Conservation (phyloP, 345 rosid species). For the Lepidium sativum region DNA sequence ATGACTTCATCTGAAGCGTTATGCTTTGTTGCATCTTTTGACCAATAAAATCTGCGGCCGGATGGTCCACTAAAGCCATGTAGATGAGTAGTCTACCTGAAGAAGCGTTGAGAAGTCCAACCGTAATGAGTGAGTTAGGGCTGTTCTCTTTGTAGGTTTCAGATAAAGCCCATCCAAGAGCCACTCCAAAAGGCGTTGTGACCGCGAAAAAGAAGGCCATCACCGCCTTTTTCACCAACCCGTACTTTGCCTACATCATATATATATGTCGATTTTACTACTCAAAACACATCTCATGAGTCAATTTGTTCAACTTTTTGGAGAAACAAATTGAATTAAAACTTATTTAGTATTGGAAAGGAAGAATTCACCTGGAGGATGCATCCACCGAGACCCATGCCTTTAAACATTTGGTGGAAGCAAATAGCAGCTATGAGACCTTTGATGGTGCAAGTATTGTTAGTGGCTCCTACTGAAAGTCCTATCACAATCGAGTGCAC, state of each 20-base stretch:
- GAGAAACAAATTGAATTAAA: too few relatives aligned
- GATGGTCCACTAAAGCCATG: conserved; percentile 66
- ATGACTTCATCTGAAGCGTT: conserved; percentile 34
- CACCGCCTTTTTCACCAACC: conserved; percentile 12
- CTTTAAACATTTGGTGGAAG: conserved; percentile 76
- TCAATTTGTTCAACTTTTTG: too few relatives aligned
- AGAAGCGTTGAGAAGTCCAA: conserved; percentile 52
- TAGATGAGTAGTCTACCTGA: conserved; percentile 65
- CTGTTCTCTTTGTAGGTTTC: conserved; percentile 41
- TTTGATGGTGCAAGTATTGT: conserved; percentile 41
- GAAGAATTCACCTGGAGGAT: conserved; percentile 31
- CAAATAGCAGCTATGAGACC: conserved; percentile 54
- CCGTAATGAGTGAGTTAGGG: conserved; percentile 40
- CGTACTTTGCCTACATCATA: conserved; percentile 18
- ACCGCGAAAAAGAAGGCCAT: conserved; percentile 58
- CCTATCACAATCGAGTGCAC: conserved; percentile 67
- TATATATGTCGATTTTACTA: too few relatives aligned
- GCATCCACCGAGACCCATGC: conserved; percentile 71
- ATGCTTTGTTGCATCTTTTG: conserved; percentile 32
- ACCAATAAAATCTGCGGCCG: conserved; percentile 57
- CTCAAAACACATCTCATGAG: too few relatives aligned
- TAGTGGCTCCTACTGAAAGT: conserved; percentile 52
- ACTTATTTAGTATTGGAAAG: too few relatives aligned
- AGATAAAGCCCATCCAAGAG: conserved; percentile 40
- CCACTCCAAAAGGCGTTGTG: conserved; percentile 58